phyloP scores from a whole-genome alignment of 805 yeast species.

The Yarrowia hollandica region DNA sequence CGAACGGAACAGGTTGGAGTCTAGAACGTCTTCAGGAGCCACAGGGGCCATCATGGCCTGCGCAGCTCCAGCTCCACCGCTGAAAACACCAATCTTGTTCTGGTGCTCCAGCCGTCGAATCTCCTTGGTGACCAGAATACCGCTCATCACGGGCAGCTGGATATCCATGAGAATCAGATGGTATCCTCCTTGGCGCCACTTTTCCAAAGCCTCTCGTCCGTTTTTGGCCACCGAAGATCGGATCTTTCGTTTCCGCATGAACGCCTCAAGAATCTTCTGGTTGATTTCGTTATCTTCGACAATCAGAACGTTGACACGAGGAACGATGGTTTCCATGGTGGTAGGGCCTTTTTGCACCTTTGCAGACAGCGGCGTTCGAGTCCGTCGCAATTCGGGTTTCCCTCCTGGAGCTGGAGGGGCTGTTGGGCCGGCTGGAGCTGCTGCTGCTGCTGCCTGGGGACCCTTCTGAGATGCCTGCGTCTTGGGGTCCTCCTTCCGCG shows the following conservation, averaged over 20 bases:
- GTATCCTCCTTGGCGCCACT: conserved; percentile 92
- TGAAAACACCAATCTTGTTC: conserved; percentile 70
- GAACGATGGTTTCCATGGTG: conserved; percentile 59
- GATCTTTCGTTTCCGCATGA: conserved; percentile 79
- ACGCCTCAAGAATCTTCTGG: conserved; percentile 86
- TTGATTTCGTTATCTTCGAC: conserved; percentile 97
- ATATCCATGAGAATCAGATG: conserved; percentile 96
- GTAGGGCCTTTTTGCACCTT: conserved; percentile 1
- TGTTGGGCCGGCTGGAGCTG: no score
- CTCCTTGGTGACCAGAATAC: conserved; percentile 91
- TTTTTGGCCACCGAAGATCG: conserved; percentile 84
- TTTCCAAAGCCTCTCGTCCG: conserved; percentile 92
- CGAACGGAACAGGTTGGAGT: conserved; percentile 66
- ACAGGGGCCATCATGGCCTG: conserved; percentile 36
- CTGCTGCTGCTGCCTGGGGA: neutral
- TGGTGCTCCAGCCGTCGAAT: conserved; percentile 80
- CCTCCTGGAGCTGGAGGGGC: no score
- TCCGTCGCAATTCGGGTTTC: conserved; percentile 7
- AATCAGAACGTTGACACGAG: conserved; percentile 84
- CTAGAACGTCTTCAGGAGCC: conserved; percentile 53
- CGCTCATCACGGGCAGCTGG: conserved; percentile 93
- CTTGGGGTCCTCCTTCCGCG: neutral
- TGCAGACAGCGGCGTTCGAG: conserved; percentile 8
- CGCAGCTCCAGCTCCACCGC: conserved; percentile 41
- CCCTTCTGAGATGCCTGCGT: neutral